Evolutionary conservation across 331 rosid species (phyloP).

Genomic region (Saraca asoca): DNA sequence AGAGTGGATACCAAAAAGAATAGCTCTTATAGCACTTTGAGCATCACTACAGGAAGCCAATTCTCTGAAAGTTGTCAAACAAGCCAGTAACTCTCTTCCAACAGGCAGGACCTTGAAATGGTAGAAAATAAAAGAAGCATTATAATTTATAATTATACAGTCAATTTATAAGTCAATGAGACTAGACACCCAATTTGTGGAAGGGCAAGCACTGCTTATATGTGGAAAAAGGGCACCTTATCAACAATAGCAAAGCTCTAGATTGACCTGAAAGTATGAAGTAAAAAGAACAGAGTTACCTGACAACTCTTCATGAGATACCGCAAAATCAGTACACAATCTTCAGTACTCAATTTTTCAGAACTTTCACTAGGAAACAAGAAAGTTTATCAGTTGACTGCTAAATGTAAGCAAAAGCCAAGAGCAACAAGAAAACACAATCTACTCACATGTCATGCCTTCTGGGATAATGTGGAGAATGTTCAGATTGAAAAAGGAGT

Average conservation of each 20-base stretch:
- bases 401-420: conserved; percentile 24
- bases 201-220: conserved; percentile 11
- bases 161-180: conserved; percentile 6
- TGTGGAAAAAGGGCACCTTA: conserved; percentile 23
- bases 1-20: conserved; percentile 41
- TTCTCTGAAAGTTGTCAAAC: conserved; percentile 73
- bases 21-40: conserved; percentile 61
- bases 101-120: conserved; percentile 77
- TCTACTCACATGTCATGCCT: conserved; percentile 63
- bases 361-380: conserved; percentile 48
- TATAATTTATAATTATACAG: conserved; percentile 9
- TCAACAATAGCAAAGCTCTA: conserved; percentile 23
- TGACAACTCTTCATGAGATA: conserved; percentile 68
- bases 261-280: conserved; percentile 22
- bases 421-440: conserved; percentile 22
- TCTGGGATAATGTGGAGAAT: conserved; percentile 45
- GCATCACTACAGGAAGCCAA: conserved; percentile 72
- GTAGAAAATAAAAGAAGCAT: conserved; percentile 22
- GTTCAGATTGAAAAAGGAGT: conserved; percentile 55
- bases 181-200: conserved; percentile 15
- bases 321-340: conserved; percentile 55
- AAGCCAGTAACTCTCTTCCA: conserved; percentile 87
- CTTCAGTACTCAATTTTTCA: conserved; percentile 59
- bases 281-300: conserved; percentile 56
- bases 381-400: conserved; percentile 15